A percentile compares a stretch with the other conserved stretches of the same genome.
Evolutionary conservation across 1,284 basidiomycete genomes (phyloP).

Genomic region (Leccinum brunneo-olivaceum): DNA sequence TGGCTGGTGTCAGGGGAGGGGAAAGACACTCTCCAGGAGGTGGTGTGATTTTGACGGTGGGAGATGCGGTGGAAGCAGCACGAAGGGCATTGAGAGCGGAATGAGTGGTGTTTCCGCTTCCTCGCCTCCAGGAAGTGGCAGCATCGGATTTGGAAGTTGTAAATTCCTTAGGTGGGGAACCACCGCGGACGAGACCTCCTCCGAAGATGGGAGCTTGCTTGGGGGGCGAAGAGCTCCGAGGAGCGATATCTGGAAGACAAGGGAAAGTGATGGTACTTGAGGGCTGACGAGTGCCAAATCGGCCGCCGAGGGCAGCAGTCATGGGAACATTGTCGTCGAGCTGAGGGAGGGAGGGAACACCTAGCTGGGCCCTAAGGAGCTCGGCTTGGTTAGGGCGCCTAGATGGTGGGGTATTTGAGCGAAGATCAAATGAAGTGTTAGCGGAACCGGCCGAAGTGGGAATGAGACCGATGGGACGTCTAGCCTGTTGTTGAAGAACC

Average conservation of each 20-base stretch:
- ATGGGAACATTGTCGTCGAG: conserved; percentile 60
- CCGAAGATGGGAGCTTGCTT: conserved; percentile 62
- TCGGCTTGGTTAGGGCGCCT: conserved; percentile 65
- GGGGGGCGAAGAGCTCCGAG: conserved; percentile 42
- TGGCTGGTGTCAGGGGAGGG: conserved; percentile 36
- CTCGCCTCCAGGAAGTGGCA: conserved; percentile 71
- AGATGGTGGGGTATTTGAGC: conserved; percentile 45
- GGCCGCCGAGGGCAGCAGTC: conserved; percentile 71
- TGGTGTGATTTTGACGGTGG: conserved; percentile 62
- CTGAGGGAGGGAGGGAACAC: conserved; percentile 27
- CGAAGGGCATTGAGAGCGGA: conserved; percentile 65
- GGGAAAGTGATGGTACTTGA: conserved; percentile 39
- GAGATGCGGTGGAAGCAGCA: conserved; percentile 43
- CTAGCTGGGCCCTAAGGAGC: conserved; percentile 52
- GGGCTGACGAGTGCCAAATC: conserved; percentile 55
- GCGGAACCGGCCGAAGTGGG: conserved; percentile 66
- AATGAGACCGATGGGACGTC: conserved; percentile 47
- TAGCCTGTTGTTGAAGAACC: conserved; percentile 57
- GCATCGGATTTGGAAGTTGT: conserved; percentile 67
- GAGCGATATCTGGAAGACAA: conserved; percentile 36
- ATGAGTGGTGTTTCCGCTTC: conserved; percentile 48
- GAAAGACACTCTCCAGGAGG: conserved; percentile 56
- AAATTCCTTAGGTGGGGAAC: conserved; percentile 32
- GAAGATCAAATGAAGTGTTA: conserved; percentile 56
- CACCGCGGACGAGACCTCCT: conserved; percentile 63